Evolutionary conservation across 192 early-diverging fungal species (phyloP).

Genomic region (Backusella tarrabulga): DNA sequence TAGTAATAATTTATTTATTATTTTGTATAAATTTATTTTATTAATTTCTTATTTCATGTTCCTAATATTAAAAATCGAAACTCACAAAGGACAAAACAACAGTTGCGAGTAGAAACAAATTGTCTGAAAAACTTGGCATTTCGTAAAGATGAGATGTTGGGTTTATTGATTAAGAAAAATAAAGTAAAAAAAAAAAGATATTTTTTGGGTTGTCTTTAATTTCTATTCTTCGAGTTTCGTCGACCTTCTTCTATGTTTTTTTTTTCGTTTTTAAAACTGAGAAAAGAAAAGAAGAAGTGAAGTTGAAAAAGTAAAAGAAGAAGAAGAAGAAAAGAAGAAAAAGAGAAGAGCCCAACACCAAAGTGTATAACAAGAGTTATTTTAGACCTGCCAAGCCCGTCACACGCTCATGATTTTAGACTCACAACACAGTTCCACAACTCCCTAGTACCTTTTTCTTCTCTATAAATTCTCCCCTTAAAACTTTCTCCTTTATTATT

Average conservation of each 20-base stretch:
- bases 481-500: not conserved
- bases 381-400: slow-evolving; percentile 6
- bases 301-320: not conserved
- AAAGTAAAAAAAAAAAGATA: not conserved
- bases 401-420: slow-evolving; percentile 8
- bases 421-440: not conserved
- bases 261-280: not conserved
- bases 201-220: not conserved
- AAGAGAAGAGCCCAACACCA: not conserved
- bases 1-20: not conserved
- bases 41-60: not conserved
- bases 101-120: not conserved
- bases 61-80: not conserved
- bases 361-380: slow-evolving; percentile 1
- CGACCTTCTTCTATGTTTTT: not conserved
- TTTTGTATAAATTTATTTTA: not conserved
- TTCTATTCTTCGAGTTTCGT: not conserved
- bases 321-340: not conserved
- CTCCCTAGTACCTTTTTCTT: slow-evolving; percentile 6
- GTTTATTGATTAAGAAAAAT: slow-evolving; percentile 2
- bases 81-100: slow-evolving; percentile 11
- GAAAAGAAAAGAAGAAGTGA: not conserved
- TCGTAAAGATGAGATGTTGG: not conserved
- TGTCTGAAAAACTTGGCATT: slow-evolving; percentile 8
- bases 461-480: not conserved